Evolutionary conservation across 2,329 filamentous ascomycete species (phyloP), one percentile per base, ranked within the genome.

Genomic region (Sarocladiaceae sp.): DNA sequence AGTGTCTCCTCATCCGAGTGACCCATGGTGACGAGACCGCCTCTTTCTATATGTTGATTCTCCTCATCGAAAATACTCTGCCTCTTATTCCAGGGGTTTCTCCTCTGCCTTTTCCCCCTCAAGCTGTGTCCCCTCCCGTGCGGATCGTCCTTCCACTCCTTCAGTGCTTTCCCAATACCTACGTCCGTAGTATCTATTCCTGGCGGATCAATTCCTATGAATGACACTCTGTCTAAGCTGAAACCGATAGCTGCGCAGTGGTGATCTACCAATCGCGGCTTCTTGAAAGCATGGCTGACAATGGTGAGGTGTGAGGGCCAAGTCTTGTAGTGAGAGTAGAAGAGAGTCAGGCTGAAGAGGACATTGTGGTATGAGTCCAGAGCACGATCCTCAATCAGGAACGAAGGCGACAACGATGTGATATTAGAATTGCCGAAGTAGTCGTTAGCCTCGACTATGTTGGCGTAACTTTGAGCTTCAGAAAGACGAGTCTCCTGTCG

Each of bases 321-420:
- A 10, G 29, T 29, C 3, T 64, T 59, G 1, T 70, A 69, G 11
- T 58, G 60, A 33, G 63, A 55, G 55, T 71, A 69, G 61, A 81
- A 83, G 31, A 70, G 63, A 15, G 74, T 59, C 2, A 96, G 72
- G 12, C 86, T 87, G 64, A 92, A 91, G 15, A 96, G 70, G 4
- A 96, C 71, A 64, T 96, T 96, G 64, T 91, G 86, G 62, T 90
- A 93, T 2, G 87, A 93, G 67, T 97, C 92, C 1, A 93, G 83
- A 0, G 92, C 90, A 52, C 80, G 76, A 8, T 84, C 78, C 63
- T 96, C 91, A 2, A 82, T 62, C 0, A 81, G 63, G 17, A 90
- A 71, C 7, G 51, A 54, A 18, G 53, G 4, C 4, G 44, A 18
- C 12, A n/a, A 33, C 5, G 44, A 48, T 4, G 33, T 29, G 5